phyloP scores from a whole-genome alignment of 2,329 filamentous ascomycete genomes.

The Trichoderma sp. region DNA sequence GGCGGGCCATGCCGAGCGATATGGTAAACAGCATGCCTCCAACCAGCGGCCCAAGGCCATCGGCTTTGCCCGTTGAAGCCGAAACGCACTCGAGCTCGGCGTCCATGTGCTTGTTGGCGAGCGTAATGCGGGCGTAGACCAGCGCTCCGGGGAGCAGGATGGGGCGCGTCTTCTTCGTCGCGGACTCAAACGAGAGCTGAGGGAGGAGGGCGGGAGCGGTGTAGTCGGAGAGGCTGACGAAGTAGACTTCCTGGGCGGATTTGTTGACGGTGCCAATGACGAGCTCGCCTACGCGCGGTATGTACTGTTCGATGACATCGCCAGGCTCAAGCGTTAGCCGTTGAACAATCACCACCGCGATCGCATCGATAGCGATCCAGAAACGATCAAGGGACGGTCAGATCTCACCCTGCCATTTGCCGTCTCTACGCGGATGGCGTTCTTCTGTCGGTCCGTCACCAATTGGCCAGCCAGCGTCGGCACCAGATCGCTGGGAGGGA shows the following conservation, averaged over 20 bases:
- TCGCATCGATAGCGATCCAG: too few relatives aligned
- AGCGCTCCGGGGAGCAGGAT: conserved; percentile 73
- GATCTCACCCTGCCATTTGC: conserved; percentile 65
- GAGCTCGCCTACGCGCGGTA: conserved; percentile 77
- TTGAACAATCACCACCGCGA: not conserved
- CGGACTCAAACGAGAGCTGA: conserved; percentile 89
- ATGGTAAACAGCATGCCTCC: conserved; percentile 87
- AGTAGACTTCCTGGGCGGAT: conserved; percentile 74
- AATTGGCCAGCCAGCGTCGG: conserved; percentile 69
- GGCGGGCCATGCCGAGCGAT: conserved; percentile 77
- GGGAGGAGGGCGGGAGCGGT: conserved; percentile 70
- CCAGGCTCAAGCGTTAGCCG: conserved; percentile 34
- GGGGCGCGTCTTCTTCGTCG: conserved; percentile 88
- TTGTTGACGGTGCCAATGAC: conserved; percentile 85
- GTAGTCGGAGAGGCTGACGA: conserved; percentile 72
- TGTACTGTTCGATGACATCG: conserved; percentile 60
- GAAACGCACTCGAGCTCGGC: conserved; percentile 90
- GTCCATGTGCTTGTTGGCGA: conserved; percentile 80
- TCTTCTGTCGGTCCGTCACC: conserved; percentile 69
- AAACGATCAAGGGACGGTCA: conserved; percentile 27
- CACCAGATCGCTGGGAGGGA: conserved; percentile 73
- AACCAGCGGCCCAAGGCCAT: conserved; percentile 80
- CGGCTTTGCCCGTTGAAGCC: conserved; percentile 80
- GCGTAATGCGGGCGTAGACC: conserved; percentile 83
- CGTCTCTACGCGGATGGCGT: conserved; percentile 75